phyloP scores from a whole-genome alignment of 202 grass and related monocot species.

The Saccharum hybrid region DNA sequence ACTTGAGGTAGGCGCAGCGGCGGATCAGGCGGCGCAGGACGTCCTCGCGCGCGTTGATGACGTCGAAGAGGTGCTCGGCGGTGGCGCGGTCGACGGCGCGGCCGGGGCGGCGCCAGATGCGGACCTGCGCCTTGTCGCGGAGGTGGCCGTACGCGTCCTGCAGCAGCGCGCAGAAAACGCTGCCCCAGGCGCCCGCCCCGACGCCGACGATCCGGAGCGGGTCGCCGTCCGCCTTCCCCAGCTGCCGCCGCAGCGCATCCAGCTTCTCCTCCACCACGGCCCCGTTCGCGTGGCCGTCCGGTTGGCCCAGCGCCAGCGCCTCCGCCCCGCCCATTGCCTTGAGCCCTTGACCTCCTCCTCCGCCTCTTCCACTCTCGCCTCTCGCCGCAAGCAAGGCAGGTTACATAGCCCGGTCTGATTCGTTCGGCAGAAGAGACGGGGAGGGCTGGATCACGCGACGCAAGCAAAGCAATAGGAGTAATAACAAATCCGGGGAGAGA shows the following conservation, averaged over 20 bases:
- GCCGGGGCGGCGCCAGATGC: constrained; percentile 83
- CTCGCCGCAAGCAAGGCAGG: constrained; percentile 31
- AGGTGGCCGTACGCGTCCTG: constrained; percentile 94
- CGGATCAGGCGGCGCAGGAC: constrained; percentile 79
- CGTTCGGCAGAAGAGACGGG: constrained; percentile 36
- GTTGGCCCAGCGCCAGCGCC: constrained; percentile 17
- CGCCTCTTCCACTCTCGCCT: not conserved
- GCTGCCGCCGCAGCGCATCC: constrained; percentile 75
- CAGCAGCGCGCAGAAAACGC: constrained; percentile 88
- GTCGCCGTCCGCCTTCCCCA: constrained; percentile 78
- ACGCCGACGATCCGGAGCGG: constrained; percentile 87
- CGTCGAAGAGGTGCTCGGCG: constrained; percentile 84
- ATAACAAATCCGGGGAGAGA: not conserved
- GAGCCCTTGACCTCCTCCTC: not conserved
- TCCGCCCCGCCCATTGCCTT: constrained; percentile 57
- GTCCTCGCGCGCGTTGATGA: constrained; percentile 96
- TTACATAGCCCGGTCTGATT: not conserved
- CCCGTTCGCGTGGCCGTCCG: constrained; percentile 72
- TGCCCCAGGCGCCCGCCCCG: constrained; percentile 95
- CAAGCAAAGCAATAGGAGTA: not conserved
- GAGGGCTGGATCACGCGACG: constrained; percentile 26
- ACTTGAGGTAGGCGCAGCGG: constrained; percentile 93
- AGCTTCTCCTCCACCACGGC: constrained; percentile 72
- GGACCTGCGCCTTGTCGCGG: constrained; percentile 82
- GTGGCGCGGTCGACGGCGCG: constrained; percentile 84